These are phyloP conservation scores for Apiospora kogelbergensis DNA, from an alignment of 2,329 filamentous ascomycete species.

Conservation along the genomic window DNA sequence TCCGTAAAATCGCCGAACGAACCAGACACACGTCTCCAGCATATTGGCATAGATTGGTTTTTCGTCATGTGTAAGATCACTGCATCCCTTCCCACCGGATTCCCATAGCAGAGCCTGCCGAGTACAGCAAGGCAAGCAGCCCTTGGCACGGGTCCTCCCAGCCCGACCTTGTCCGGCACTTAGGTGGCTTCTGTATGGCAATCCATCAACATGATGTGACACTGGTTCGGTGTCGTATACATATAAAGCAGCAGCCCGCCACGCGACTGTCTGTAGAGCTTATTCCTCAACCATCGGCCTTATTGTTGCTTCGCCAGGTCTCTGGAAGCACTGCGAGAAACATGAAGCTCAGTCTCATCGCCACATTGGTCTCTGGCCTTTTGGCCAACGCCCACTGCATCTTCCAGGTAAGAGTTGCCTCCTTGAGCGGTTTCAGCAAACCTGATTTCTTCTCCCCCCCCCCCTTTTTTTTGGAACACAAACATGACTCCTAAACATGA, in stretches of 20 bases:
- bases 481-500: too few relatives aligned
- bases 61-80: background rate
- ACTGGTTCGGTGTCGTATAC: background rate
- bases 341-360: conserved; percentile 39
- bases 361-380: conserved; percentile 33
- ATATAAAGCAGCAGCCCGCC: background rate
- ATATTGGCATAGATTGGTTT: background rate
- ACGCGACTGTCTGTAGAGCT: background rate
- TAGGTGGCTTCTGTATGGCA: background rate
- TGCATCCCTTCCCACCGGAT: background rate
- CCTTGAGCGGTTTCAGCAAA: background rate
- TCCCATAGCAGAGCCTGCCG: background rate
- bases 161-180: background rate
- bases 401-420: conserved; percentile 36
- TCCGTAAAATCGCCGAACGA: background rate
- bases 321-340: background rate
- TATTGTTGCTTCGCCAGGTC: background rate
- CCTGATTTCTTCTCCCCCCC: background rate
- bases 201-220: background rate
- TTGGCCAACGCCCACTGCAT: conserved; percentile 41
- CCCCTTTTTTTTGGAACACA: background rate
- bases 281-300: background rate
- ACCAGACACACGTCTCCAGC: background rate
- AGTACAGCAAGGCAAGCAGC: background rate
- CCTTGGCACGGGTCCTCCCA: background rate